phyloP scores from a whole-genome alignment of 208 protist genomes.

The Leishmania lainsoni region DNA sequence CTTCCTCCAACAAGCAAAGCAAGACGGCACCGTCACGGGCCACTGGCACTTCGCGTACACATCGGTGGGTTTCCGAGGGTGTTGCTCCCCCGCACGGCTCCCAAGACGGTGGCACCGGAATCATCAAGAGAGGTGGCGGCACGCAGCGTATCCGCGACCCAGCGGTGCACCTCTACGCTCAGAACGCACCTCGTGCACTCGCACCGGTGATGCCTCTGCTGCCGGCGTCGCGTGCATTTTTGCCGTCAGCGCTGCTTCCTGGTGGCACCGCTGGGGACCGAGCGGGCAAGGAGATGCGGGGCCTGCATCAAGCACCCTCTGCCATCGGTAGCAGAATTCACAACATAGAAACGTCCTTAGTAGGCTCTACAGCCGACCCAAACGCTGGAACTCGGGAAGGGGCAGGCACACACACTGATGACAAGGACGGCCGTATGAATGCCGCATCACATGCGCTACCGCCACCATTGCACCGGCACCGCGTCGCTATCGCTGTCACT shows the following conservation, averaged over 20 bases:
- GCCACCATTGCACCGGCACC: not conserved
- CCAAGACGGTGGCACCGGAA: not conserved
- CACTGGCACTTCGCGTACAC: not conserved
- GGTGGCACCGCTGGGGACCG: not conserved
- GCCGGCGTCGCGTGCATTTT: not conserved
- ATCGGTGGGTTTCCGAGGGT: not conserved
- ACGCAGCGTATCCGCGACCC: constrained; percentile 31
- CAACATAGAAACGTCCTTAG: not conserved
- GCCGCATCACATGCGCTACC: not conserved
- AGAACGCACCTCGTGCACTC: not conserved
- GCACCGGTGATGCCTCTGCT: not conserved
- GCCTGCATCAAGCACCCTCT: not conserved
- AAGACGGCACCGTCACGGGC: not conserved
- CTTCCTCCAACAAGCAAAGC: not conserved
- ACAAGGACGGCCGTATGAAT: not conserved
- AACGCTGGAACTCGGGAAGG: not conserved
- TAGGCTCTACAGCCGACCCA: not conserved
- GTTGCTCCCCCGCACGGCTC: not conserved
- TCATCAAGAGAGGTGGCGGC: constrained; percentile 5
- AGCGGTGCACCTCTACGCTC: constrained; percentile 23
- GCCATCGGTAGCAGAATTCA: not conserved
- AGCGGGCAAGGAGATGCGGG: not conserved
- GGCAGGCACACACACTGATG: not conserved
- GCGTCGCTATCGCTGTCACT: not conserved
- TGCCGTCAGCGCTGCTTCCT: not conserved